Conservation (phyloP, 140 eudicot genomes). For the Anethum foeniculum region DNA sequence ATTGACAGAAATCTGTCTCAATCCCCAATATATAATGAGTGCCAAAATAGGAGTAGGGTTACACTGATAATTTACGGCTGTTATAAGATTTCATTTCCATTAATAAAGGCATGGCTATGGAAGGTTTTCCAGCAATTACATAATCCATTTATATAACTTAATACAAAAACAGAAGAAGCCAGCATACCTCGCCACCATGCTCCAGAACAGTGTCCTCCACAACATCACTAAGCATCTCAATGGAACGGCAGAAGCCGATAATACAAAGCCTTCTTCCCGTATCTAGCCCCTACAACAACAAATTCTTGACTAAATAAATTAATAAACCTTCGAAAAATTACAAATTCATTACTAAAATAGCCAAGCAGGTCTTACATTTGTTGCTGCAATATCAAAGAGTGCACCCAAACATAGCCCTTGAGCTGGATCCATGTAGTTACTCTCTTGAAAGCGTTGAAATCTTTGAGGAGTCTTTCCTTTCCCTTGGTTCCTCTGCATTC, state of each 20-base stretch:
- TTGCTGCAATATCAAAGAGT: constrained; percentile 94
- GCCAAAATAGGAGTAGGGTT: neutral
- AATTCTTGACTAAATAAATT: constrained; percentile 6
- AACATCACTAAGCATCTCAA: constrained; percentile 98
- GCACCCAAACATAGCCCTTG: constrained; percentile 96
- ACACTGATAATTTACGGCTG: neutral
- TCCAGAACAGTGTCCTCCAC: constrained; percentile 95
- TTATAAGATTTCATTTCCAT: neutral
- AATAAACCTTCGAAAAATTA: neutral
- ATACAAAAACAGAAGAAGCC: neutral
- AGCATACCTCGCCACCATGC: constrained; percentile 93
- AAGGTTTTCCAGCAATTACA: neutral
- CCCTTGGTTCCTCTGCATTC: constrained; percentile 58
- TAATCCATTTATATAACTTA: too few relatives aligned
- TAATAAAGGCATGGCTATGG: neutral
- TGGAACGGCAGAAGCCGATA: constrained; percentile 89
- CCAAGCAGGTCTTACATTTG: constrained; percentile 44
- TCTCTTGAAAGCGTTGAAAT: constrained; percentile 66
- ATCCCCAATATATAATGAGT: neutral
- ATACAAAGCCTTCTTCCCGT: constrained; percentile 90
- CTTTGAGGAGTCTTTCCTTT: constrained; percentile 50
- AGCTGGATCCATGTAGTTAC: constrained; percentile 92
- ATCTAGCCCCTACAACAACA: constrained; percentile 69
- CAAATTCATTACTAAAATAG: neutral
- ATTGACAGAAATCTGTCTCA: neutral